Conservation (phyloP, 108 stramenopile species). For the Asterionellopsis glacialis region DNA sequence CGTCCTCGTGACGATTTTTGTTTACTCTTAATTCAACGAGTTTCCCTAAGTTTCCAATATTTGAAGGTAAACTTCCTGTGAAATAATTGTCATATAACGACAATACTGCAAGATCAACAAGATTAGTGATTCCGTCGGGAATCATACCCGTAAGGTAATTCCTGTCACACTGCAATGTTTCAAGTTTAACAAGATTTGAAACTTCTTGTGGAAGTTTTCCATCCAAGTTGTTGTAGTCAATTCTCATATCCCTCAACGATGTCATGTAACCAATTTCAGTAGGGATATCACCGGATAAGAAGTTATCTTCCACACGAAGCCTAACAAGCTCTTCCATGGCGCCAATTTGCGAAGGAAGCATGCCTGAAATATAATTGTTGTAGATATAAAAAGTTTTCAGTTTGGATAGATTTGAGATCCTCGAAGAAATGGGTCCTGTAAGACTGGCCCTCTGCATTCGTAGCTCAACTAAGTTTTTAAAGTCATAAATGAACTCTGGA, state of each 20-base stretch:
- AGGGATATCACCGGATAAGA: conserved; percentile 48
- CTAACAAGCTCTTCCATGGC: conserved; percentile 6
- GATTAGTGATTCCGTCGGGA: not conserved
- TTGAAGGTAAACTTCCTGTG: not conserved
- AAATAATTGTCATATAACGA: not conserved
- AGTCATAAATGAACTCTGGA: no score
- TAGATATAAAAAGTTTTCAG: conserved; percentile 7
- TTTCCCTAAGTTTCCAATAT: not conserved
- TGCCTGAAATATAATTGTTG: conserved; percentile 13
- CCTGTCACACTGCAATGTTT: not conserved
- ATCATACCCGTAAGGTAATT: not conserved
- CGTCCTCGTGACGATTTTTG: no score
- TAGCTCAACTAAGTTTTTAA: no score
- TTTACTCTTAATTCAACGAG: no score
- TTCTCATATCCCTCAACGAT: conserved; percentile 19
- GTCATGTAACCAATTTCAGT: conserved; percentile 8
- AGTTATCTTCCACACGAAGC: conserved; percentile 36
- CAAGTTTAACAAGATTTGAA: not conserved
- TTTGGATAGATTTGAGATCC: no score
- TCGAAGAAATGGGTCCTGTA: no score
- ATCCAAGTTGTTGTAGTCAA: not conserved
- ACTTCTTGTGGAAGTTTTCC: not conserved
- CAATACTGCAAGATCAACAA: not conserved
- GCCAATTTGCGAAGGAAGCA: conserved; percentile 3
- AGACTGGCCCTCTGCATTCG: no score